Evolutionary conservation across 768 basidiomycete genomes (phyloP).

Genomic region (Coprinopsis sp.): DNA sequence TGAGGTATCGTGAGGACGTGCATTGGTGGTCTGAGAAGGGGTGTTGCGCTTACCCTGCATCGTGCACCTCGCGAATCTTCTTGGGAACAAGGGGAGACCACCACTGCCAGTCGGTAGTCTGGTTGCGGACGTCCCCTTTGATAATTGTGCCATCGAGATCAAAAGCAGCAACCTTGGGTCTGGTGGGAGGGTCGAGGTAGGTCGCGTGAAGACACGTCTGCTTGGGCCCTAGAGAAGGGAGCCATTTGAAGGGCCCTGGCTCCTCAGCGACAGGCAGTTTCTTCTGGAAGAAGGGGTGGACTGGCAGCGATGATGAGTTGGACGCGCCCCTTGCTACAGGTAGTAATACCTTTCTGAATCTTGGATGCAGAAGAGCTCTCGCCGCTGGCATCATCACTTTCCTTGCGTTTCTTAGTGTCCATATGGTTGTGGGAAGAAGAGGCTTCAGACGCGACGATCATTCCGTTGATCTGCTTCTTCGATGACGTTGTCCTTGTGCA

Average conservation of each 20-base stretch:
- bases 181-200: slow-evolving; percentile 37
- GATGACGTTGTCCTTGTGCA: background rate
- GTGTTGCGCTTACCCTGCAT: slow-evolving; percentile 48
- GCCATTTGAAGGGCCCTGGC: slow-evolving; percentile 34
- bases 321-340: background rate
- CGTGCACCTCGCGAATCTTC: slow-evolving; percentile 55
- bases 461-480: background rate
- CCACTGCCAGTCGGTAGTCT: slow-evolving; percentile 57
- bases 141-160: slow-evolving; percentile 90
- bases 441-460: background rate
- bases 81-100: slow-evolving; percentile 62
- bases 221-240: slow-evolving; percentile 32
- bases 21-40: background rate
- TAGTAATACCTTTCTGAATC: background rate
- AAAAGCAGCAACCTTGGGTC: slow-evolving; percentile 67
- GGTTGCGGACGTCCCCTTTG: slow-evolving; percentile 34
- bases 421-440: too few relatives aligned
- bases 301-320: slow-evolving; percentile 14
- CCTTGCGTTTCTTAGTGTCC: background rate
- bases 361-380: background rate
- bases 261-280: slow-evolving; percentile 7
- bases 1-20: slow-evolving; percentile 18
- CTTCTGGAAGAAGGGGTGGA: slow-evolving; percentile 33
- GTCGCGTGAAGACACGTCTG: slow-evolving; percentile 39
- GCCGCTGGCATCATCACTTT: background rate